These are phyloP conservation scores for Cyclanthera cordifolia DNA, from an alignment of 306 rosid species.

Conservation along the genomic window DNA sequence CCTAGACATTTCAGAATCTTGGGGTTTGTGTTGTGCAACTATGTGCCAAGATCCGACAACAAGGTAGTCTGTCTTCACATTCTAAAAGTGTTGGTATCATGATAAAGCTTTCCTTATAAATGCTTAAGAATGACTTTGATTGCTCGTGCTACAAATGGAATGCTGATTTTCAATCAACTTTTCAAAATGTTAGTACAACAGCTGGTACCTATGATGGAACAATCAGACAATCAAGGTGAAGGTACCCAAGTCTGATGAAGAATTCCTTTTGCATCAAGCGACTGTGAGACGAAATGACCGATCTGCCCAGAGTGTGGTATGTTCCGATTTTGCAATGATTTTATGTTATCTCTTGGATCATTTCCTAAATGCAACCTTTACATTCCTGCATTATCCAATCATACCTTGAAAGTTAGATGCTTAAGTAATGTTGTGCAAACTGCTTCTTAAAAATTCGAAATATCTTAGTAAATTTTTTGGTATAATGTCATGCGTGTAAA, in stretches of 20 bases:
- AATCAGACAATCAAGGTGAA: conserved; percentile 71
- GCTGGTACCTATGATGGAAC: conserved; percentile 85
- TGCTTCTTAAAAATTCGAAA: not conserved
- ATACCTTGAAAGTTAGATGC: not conserved
- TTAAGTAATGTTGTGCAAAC: not conserved
- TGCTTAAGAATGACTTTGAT: not conserved
- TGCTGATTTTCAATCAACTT: not conserved
- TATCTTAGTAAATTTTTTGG: not conserved
- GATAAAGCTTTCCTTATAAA: not conserved
- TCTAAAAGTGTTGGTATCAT: not conserved
- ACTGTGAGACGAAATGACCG: conserved; percentile 93
- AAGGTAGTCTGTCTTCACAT: conserved; percentile 42
- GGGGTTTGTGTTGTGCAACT: conserved; percentile 91
- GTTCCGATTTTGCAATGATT: conserved; percentile 15
- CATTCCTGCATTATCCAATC: not conserved
- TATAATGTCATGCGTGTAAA: not conserved
- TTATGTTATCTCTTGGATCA: not conserved
- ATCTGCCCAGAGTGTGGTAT: conserved; percentile 97
- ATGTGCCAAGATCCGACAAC: conserved; percentile 97
- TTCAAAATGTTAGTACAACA: conserved; percentile 46
- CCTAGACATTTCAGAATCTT: conserved; percentile 69
- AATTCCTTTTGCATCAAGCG: conserved; percentile 88
- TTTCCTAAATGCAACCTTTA: not conserved
- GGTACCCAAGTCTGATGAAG: conserved; percentile 86
- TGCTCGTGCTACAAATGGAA: not conserved